Conservation (phyloP, 305 asterid genomes). For the Fraxinus floribunda region DNA sequence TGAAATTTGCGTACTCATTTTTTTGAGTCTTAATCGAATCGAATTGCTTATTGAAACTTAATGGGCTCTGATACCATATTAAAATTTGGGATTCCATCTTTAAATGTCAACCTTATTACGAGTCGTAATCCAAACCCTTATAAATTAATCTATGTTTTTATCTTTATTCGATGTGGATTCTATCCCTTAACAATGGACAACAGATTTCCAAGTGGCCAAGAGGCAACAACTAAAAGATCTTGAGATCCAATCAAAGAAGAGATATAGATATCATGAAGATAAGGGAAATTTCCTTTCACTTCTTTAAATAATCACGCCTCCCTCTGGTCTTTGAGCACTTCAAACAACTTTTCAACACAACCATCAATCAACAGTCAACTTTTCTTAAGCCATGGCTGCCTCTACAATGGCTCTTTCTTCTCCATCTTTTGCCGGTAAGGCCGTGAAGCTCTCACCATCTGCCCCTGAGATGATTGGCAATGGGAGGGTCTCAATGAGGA, state of each 20-base stretch:
- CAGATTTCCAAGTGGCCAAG: slow-evolving; percentile 8
- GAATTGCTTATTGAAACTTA: no score
- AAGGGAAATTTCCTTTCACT: background rate
- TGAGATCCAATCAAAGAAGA: slow-evolving; percentile 16
- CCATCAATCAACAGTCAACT: background rate
- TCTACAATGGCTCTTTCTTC: slow-evolving; percentile 29
- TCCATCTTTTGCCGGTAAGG: slow-evolving; percentile 25
- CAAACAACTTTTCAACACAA: background rate
- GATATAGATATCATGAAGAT: background rate
- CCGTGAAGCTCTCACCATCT: slow-evolving; percentile 21
- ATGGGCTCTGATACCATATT: no score
- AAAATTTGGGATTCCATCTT: no score
- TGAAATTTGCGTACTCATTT: no score
- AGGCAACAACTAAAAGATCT: background rate
- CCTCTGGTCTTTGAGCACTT: background rate
- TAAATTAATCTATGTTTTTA: no score
- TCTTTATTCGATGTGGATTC: no score
- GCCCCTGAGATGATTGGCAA: slow-evolving; percentile 20
- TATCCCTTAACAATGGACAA: background rate
- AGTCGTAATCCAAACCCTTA: no score
- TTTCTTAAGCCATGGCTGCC: slow-evolving; percentile 17
- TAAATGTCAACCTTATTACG: no score
- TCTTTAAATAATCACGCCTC: background rate
- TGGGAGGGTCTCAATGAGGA: slow-evolving; percentile 20
- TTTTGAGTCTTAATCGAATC: no score